Evolutionary conservation across 768 basidiomycete species (phyloP).

Genomic region (Phlegmacium glaucopus): DNA sequence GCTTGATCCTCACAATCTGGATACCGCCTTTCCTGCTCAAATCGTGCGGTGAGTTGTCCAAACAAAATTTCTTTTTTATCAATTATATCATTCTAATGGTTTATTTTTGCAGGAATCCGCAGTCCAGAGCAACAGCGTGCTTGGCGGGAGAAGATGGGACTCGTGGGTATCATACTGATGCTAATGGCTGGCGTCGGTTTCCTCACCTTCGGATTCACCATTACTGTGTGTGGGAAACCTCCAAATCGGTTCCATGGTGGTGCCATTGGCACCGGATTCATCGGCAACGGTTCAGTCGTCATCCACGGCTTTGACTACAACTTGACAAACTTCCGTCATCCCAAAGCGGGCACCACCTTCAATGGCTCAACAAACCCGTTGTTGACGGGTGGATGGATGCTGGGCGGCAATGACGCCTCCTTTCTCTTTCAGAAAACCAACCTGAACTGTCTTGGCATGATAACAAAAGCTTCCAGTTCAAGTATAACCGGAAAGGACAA

Average conservation of each 20-base stretch:
- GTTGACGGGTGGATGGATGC: constrained; percentile 67
- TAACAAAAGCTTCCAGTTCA: constrained; percentile 68
- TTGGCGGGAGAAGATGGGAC: constrained; percentile 98
- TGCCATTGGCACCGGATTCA: constrained; percentile 60
- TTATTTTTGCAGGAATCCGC: constrained; percentile 58
- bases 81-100: not conserved
- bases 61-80: not conserved
- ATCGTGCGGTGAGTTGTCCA: constrained; percentile 65
- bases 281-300: constrained; percentile 79
- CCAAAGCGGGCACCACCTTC: constrained; percentile 62
- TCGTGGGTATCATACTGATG: constrained; percentile 72
- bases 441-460: constrained; percentile 73
- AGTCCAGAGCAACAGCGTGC: constrained; percentile 94
- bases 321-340: constrained; percentile 84
- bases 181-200: constrained; percentile 96
- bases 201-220: constrained; percentile 97
- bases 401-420: constrained; percentile 85
- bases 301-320: constrained; percentile 96
- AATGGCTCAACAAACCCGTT: constrained; percentile 84
- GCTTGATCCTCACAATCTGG: constrained; percentile 77
- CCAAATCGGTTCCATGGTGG: constrained; percentile 82
- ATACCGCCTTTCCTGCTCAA: constrained; percentile 77
- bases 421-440: constrained; percentile 96
- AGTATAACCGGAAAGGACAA: constrained; percentile 63
- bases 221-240: constrained; percentile 87